phyloP scores from a whole-genome alignment of 1,284 basidiomycete species.

The Cryptococcus sp. region DNA sequence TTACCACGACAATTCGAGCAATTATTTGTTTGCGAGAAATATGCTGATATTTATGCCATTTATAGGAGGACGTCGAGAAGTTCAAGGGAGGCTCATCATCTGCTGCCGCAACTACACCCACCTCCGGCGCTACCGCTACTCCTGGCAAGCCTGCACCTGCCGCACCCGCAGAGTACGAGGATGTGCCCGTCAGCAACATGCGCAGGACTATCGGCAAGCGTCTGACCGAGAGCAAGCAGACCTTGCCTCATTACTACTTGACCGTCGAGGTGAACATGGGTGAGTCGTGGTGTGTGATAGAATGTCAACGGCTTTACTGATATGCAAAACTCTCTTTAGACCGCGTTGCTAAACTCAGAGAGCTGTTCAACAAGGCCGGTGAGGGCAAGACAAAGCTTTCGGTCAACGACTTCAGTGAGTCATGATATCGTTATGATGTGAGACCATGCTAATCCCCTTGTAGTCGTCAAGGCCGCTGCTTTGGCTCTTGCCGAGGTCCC shows the following conservation, averaged over 20 bases:
- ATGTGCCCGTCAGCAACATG: constrained; percentile 93
- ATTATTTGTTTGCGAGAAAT: neutral
- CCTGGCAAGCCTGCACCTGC: constrained; percentile 44
- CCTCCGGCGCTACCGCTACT: constrained; percentile 58
- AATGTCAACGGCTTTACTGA: neutral
- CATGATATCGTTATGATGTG: neutral
- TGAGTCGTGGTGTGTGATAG: constrained; percentile 22
- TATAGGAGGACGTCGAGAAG: constrained; percentile 74
- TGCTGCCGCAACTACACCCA: constrained; percentile 53
- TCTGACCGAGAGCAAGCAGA: constrained; percentile 88
- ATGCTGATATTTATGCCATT: neutral
- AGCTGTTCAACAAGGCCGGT: constrained; percentile 88
- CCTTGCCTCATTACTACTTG: constrained; percentile 96
- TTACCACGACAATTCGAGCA: neutral
- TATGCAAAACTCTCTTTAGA: constrained; percentile 25
- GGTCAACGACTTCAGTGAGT: constrained; percentile 86
- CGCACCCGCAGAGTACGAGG: constrained; percentile 71
- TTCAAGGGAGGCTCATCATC: constrained; percentile 62
- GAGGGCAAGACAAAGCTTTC: constrained; percentile 85
- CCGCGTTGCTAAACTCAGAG: constrained; percentile 88
- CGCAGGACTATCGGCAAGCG: constrained; percentile 88
- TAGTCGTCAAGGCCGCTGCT: constrained; percentile 85
- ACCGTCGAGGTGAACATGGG: constrained; percentile 97
- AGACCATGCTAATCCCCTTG: constrained; percentile 12
- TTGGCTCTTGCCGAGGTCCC: constrained; percentile 93